A percentile compares a stretch with the other conserved stretches of the same genome.
Conservation (phyloP, 2,329 filamentous ascomycete genomes). For the Penicillium griseofulvum region DNA sequence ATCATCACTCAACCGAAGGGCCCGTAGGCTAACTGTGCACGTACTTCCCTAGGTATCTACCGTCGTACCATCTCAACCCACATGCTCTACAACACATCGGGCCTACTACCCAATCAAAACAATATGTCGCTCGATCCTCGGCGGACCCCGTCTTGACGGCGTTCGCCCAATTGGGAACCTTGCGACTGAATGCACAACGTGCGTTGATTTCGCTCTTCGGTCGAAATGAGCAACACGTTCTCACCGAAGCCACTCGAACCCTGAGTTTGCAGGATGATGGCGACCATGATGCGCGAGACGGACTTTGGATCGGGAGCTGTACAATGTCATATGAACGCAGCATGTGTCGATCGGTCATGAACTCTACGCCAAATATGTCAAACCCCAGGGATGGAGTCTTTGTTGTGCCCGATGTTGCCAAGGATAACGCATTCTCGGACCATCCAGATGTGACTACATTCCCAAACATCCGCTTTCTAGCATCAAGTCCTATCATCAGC, state of each 20-base stretch:
- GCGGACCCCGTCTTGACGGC: constrained; percentile 23
- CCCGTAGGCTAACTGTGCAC: background rate
- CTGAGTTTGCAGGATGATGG: constrained; percentile 14
- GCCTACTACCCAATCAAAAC: background rate
- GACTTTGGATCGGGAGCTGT: constrained; percentile 16
- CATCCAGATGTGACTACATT: constrained; percentile 27
- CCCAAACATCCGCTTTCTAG: constrained; percentile 47
- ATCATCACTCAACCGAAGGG: background rate
- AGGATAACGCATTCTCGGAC: constrained; percentile 33
- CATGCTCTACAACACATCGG: constrained; percentile 3
- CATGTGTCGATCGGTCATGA: constrained; percentile 8
- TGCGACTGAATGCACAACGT: constrained; percentile 22
- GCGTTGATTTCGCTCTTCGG: constrained; percentile 31
- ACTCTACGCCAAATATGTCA: background rate
- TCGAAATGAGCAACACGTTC: constrained; percentile 22
- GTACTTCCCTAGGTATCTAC: constrained; percentile 4
- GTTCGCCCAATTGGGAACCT: constrained; percentile 28
- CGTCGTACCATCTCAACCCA: constrained; percentile 1
- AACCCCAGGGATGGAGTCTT: background rate
- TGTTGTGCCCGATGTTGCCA: constrained; percentile 33
- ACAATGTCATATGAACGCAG: constrained; percentile 17
- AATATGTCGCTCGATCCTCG: constrained; percentile 5
- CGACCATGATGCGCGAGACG: constrained; percentile 3
- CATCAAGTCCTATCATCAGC: constrained; percentile 58
- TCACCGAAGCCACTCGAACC: constrained; percentile 28